phyloP scores from a whole-genome alignment of 2,329 filamentous ascomycete genomes.

The Colletotrichum agaves region DNA sequence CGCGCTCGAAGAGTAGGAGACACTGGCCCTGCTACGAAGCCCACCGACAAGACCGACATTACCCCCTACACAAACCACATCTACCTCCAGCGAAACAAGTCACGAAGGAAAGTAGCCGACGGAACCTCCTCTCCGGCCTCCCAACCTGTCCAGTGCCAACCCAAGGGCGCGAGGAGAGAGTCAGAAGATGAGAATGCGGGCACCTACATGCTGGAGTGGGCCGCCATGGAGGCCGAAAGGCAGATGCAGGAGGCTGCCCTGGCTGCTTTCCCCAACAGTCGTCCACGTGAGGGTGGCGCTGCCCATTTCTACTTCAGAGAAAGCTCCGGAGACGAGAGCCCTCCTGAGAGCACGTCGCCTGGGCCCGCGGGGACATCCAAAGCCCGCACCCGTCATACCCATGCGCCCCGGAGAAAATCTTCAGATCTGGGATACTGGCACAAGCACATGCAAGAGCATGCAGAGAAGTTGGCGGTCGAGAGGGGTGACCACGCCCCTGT shows the following conservation, averaged over 20 bases:
- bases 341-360: conserved; percentile 51
- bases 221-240: conserved; percentile 81
- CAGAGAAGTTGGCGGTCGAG: conserved; percentile 69
- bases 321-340: conserved; percentile 68
- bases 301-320: conserved; percentile 77
- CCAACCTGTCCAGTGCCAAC: conserved; percentile 47
- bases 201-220: conserved; percentile 81
- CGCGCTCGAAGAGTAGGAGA: conserved; percentile 76
- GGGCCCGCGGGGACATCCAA: conserved; percentile 41
- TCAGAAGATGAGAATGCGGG: conserved; percentile 80
- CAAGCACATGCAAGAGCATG: conserved; percentile 83
- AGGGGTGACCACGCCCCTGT: conserved; percentile 41
- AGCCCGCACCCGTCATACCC: conserved; percentile 36
- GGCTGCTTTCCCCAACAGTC: conserved; percentile 80
- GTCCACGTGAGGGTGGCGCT: conserved; percentile 74
- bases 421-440: conserved; percentile 79
- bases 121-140: conserved; percentile 38
- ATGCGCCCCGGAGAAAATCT: conserved; percentile 64
- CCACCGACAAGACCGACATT: conserved; percentile 78
- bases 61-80: conserved; percentile 72
- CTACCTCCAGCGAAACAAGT: conserved; percentile 59
- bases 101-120: conserved; percentile 49
- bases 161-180: conserved; percentile 67
- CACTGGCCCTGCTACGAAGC: conserved; percentile 68
- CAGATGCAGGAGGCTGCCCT: conserved; percentile 82